A percentile compares a stretch with the other conserved stretches of the same genome.
Conservation (phyloP, 78 protist genomes). For the Dictyostelium citrinum region DNA sequence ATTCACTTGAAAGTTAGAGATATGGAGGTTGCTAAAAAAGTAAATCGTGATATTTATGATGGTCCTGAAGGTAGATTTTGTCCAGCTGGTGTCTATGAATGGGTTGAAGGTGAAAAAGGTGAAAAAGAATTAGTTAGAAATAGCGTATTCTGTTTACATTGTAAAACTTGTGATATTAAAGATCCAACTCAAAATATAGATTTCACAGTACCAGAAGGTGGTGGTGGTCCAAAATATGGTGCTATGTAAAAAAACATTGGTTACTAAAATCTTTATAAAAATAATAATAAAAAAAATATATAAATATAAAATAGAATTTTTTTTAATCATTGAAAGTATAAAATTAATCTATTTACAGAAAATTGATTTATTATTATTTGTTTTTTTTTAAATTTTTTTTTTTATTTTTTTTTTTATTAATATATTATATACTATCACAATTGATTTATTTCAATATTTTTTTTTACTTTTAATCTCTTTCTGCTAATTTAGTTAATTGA, state of each 20-base stretch:
- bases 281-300: background rate
- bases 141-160: conserved; percentile 98
- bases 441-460: background rate
- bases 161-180: conserved; percentile 99
- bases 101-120: conserved; percentile 61
- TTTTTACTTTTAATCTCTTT: conserved; percentile 82
- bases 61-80: conserved; percentile 95
- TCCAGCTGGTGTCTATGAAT: conserved; percentile 99
- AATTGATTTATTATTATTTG: background rate
- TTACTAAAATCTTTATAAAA: background rate
- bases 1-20: conserved; percentile 71
- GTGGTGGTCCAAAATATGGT: conserved; percentile 94
- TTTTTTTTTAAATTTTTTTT: background rate
- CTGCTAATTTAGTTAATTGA: conserved; percentile 92
- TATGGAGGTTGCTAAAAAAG: conserved; percentile 24
- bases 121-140: conserved; percentile 87
- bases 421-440: background rate
- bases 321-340: background rate
- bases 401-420: background rate
- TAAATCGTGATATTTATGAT: conserved; percentile 84
- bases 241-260: conserved; percentile 66
- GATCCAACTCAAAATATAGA: conserved; percentile 96
- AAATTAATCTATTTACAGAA: background rate
- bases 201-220: conserved; percentile 95
- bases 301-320: background rate